Evolutionary conservation across 2,329 filamentous ascomycete species (phyloP), one percentile per base, ranked within the genome.

Genomic region (Penicillium brevicompactum): DNA sequence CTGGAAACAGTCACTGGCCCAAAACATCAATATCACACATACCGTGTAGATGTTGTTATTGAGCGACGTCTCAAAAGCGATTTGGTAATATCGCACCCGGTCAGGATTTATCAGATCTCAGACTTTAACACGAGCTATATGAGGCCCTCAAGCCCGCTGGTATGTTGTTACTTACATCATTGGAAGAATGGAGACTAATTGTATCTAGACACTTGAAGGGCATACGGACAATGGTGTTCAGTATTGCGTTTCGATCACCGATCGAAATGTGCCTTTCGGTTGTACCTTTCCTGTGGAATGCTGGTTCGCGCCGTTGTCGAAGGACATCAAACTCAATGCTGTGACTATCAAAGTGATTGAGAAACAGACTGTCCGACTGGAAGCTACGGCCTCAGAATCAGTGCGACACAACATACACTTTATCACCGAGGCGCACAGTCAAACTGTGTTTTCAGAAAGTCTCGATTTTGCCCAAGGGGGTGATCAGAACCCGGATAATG

Each of bases 201-300:
- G 24, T 27, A 41, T 45, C 3, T 41, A 66, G 64, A 44, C 49
- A n/a, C 40, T 59, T 5, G 56, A 57, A 44, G 42, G 49, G 3
- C 48, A 46, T 9, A 53, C 45, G 9, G 46, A 57, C 3, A 11
- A 64, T 7, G 46, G 57, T 7, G 37, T 60, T 1, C 56, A 62
- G 41, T 66, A 65, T 32, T 40, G 45, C 21, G 31, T 66, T 11
- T 65, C 64, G 5, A 59, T 66, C 3, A 53, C 56, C 2, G 52
- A 60, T 10, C 43, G 44, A 5, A 58, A 59, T 10, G 57, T 66
- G 37, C 64, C 61, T 0, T 62, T 65, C 16, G 64, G 59, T 13
- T 60, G 56, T 16, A 59, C 46, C 27, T 64, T 66, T 14, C 54
- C 63, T 1, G 49, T 65, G 4, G 49, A 64, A 18, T 60, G 56